Evolutionary conservation across 768 basidiomycete genomes (phyloP).

Genomic region (Pleurotus tuoliensis): DNA sequence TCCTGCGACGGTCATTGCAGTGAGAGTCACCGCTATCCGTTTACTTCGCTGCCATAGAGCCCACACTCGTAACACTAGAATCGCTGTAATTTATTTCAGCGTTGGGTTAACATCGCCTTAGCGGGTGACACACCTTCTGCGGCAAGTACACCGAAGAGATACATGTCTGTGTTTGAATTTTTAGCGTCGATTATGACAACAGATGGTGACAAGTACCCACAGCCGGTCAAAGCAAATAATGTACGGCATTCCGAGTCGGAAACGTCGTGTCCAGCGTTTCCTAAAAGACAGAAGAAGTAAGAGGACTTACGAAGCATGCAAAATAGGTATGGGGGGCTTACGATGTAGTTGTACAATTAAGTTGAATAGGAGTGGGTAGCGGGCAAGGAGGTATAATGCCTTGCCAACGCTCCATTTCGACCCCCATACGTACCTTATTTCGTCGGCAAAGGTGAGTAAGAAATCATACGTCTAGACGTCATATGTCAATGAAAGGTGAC

Average conservation of each 20-base stretch:
- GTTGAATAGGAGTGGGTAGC: neutral
- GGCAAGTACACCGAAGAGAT: constrained; percentile 1
- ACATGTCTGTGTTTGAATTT: neutral
- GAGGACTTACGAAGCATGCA: neutral
- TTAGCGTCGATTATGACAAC: neutral
- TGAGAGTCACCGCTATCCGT: neutral
- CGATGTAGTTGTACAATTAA: neutral
- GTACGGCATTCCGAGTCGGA: neutral
- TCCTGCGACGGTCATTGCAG: neutral
- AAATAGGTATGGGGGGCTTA: neutral
- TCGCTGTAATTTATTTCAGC: neutral
- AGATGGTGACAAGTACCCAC: neutral
- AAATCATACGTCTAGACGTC: neutral
- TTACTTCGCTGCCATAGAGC: constrained; percentile 1
- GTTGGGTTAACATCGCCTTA: neutral
- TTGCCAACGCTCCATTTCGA: constrained; percentile 5
- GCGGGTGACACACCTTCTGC: neutral
- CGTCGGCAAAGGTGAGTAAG: neutral
- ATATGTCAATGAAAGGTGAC: too few species aligned
- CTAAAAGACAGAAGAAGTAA: neutral
- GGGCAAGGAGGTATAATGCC: constrained; percentile 1
- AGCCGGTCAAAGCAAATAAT: neutral
- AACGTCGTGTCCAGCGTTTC: constrained; percentile 1
- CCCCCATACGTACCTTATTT: constrained; percentile 1
- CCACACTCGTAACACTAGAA: neutral